A percentile compares a stretch with the other conserved stretches of the same genome.
These are phyloP conservation scores for Curvularia lunata DNA, from an alignment of 2,329 filamentous ascomycete genomes.

Conservation along the genomic window DNA sequence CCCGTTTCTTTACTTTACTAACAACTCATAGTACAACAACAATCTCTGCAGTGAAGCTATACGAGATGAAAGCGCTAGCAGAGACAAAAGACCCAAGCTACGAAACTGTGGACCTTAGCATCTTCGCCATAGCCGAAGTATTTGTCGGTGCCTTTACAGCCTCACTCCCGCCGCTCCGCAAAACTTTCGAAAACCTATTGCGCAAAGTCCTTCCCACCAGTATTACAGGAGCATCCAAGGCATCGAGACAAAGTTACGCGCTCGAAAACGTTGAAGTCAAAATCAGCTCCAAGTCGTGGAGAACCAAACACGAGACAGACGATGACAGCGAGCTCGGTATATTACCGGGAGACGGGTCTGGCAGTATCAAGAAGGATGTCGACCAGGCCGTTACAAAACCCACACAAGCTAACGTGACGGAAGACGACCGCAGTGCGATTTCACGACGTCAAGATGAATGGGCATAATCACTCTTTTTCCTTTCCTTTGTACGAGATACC, in stretches of 20 bases:
- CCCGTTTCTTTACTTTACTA: not conserved
- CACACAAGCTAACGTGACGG: conserved; percentile 22
- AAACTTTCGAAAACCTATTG: conserved; percentile 32
- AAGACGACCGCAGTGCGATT: conserved; percentile 13
- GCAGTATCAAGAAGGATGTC: not conserved
- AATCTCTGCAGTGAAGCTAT: conserved; percentile 36
- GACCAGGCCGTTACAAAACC: conserved; percentile 22
- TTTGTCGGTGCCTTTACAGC: conserved; percentile 38
- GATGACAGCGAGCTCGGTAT: conserved; percentile 29
- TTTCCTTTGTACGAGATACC: not conserved
- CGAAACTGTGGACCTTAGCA: conserved; percentile 31
- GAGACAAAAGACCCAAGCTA: conserved; percentile 32
- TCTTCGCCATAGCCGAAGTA: conserved; percentile 34
- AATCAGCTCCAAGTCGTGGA: conserved; percentile 10
- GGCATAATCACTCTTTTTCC: conserved; percentile 13
- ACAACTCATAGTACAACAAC: conserved; percentile 28
- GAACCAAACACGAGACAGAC: conserved; percentile 17
- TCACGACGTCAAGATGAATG: conserved; percentile 18
- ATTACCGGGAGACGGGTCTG: conserved; percentile 13
- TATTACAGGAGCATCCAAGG: conserved; percentile 20
- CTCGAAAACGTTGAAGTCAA: conserved; percentile 21
- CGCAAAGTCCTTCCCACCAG: conserved; percentile 29
- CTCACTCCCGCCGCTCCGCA: conserved; percentile 35
- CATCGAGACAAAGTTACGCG: conserved; percentile 21
- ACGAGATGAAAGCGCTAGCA: conserved; percentile 32